Conservation (phyloP, 192 early-diverging fungal genomes). For the Rhizoclosmatium sp. region DNA sequence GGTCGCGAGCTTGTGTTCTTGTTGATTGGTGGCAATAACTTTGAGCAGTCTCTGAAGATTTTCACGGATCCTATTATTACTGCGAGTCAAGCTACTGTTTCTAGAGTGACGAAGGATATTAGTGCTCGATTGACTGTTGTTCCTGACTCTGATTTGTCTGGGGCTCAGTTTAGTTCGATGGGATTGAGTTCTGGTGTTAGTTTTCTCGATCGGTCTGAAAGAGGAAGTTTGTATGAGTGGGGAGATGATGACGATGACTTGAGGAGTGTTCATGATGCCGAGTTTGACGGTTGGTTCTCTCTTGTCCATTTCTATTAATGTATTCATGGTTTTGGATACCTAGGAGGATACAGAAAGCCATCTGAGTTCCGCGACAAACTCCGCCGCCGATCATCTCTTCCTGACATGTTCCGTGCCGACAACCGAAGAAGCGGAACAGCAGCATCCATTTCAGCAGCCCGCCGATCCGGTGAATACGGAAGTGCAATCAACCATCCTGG, state of each 20-base stretch:
- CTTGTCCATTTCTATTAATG: background rate
- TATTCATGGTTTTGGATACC: constrained; percentile 8
- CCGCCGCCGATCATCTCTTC: constrained; percentile 31
- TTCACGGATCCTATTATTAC: constrained; percentile 37
- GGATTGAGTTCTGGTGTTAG: background rate
- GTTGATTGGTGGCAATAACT: constrained; percentile 18
- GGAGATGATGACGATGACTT: constrained; percentile 17
- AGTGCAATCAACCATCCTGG: background rate
- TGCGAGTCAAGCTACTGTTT: constrained; percentile 17
- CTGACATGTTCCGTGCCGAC: constrained; percentile 20
- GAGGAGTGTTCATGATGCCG: constrained; percentile 33
- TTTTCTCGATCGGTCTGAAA: background rate
- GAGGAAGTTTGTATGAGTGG: constrained; percentile 34
- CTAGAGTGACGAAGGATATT: constrained; percentile 12
- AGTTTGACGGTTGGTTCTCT: constrained; percentile 25
- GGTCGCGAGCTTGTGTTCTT: constrained; percentile 29
- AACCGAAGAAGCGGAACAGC: background rate
- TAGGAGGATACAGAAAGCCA: background rate
- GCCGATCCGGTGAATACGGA: constrained; percentile 25
- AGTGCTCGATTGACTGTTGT: constrained; percentile 7
- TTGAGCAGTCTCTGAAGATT: constrained; percentile 8
- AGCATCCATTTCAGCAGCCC: constrained; percentile 15
- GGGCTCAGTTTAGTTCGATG: background rate
- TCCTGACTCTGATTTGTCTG: constrained; percentile 12
- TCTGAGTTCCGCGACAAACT: background rate